Base-by-base conservation (phyloP, 2,329 filamentous ascomycete species). In the Fusarium falciforme region DNA sequence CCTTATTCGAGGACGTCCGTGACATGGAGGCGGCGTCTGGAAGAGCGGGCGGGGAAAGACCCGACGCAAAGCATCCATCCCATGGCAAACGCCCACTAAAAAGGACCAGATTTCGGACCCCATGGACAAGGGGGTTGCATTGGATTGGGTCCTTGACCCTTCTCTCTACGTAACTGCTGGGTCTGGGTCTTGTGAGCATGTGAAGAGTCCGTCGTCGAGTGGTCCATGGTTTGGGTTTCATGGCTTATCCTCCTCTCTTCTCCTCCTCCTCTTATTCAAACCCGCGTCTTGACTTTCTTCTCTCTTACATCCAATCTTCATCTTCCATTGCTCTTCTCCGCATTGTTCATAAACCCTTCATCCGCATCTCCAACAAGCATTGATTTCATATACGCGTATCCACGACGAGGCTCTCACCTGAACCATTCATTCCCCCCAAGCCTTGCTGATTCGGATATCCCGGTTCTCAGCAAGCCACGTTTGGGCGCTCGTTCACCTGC, bases 151-250 rank as follows among this genome's bases (percentile, higher is more conserved):
- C 31, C 27, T n/a, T n/a, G 31, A 25, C 22, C 42, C 42, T 47
- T 47, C 42, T 36, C 54, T 63, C 71, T 61, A 74, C 72, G 72
- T 74, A 74, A 72, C 68, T 69, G 55, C 59, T 66, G 71, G 68
- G 44, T 58, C 60, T 59, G 38, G 64, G 71, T 74, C 72, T 75
- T 75, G 73, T 75, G 73, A 75, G 73, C 73, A 75, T 76, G 73
- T 75, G 73, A 75, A 76, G 67, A 68, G 54, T 20, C 33, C 66
- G 17, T 29, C 31, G 31, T 55, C 25, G 63, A 29, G 20, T 59
- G 33, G 22, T 29, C n/a, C 33, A 47, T 44, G 54, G 67, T 71
- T 52, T 64, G 52, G 62, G 57, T 61, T 60, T 64, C 42, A 61
- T 55, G 42, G 57, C 64, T 72, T 49, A 62, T 35, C 61, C 54